Evolutionary conservation across 2,329 filamentous ascomycete species (phyloP).

Genomic region (Neospermospora avenae): DNA sequence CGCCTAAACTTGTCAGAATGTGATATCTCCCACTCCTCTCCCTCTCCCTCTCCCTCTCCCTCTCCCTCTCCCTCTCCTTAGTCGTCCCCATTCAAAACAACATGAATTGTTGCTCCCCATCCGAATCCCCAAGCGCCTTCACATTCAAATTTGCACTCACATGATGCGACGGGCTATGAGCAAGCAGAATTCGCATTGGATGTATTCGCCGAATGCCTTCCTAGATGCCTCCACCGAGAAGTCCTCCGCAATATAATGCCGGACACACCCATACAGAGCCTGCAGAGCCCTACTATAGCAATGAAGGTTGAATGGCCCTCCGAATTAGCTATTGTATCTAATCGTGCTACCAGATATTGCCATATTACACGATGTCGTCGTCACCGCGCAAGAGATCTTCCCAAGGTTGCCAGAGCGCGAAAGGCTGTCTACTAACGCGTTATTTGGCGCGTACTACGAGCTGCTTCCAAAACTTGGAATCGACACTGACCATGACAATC

Average conservation of each 20-base stretch:
- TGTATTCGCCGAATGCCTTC: constrained; percentile 30
- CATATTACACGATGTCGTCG: constrained; percentile 73
- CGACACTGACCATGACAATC: constrained; percentile 69
- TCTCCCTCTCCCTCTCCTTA: too few species aligned
- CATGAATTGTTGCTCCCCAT: constrained; percentile 11
- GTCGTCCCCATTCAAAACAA: neutral
- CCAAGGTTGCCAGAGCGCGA: constrained; percentile 55
- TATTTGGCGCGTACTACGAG: constrained; percentile 78
- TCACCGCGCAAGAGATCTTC: constrained; percentile 63
- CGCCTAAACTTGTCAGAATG: too few species aligned
- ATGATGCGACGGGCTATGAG: constrained; percentile 23
- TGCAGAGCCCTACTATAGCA: constrained; percentile 51
- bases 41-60: too few species aligned
- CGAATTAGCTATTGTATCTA: constrained; percentile 4
- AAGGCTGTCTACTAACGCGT: constrained; percentile 67
- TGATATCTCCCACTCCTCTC: too few species aligned
- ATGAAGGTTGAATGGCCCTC: constrained; percentile 48
- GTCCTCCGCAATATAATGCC: constrained; percentile 27
- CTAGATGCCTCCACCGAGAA: constrained; percentile 31
- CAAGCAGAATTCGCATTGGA: constrained; percentile 1
- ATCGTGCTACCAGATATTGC: constrained; percentile 61
- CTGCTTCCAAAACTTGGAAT: constrained; percentile 69
- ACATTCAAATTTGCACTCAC: neutral
- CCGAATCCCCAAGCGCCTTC: neutral
- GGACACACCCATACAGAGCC: constrained; percentile 18